Base-by-base conservation (phyloP, 257 asterid species). In the Solanum chmielewskii region DNA sequence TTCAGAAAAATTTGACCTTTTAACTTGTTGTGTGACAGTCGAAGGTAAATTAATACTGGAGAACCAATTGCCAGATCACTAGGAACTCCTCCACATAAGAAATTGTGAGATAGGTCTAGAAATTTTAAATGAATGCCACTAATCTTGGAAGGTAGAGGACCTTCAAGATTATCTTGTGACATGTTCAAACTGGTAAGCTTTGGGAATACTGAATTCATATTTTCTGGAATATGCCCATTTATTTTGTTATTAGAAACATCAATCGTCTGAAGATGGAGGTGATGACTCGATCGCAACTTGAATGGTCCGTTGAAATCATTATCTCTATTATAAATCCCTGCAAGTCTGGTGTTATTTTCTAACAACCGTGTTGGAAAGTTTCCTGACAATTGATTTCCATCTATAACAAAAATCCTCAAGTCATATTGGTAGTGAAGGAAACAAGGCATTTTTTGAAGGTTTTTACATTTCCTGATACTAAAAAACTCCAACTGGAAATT, bases 101-200 rank as follows among this genome's bases (percentile, higher is more conserved):
- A 5, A 31, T 56, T 83, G 11, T 11, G 1, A 29, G 86, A 20
- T 62, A 83, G 47, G 49, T 83, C 86, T 56, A 83, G 0, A 0
- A 0, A 0, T 9, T 0, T 0, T 20, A 83, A 16, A 9, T 21
- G 12, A 49, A 11, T 3, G 33, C 68, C 27, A 0, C 31, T 9
- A 35, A 59, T 15, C 21, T 6, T 3, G 2, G 73, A 83, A 83
- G 14, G 86, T 49, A 83, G 56, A 21, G 49, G 71, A 11, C 73
- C 86, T 20, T 83, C 71, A 2, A 56, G 3, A 8, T 7, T 21
- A 56, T 56, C 56, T 4, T 16, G 42, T 29, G 86, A 83, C 86
- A 83, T 83, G 73, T 33, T 56, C 73, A 83, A 3, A 31, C 0
- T 0, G 39, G 0, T 5, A 9, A 83, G 23, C 11, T 29, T 56